phyloP scores from a whole-genome alignment of 768 basidiomycete species.

The Xerocomus potaroensis region DNA sequence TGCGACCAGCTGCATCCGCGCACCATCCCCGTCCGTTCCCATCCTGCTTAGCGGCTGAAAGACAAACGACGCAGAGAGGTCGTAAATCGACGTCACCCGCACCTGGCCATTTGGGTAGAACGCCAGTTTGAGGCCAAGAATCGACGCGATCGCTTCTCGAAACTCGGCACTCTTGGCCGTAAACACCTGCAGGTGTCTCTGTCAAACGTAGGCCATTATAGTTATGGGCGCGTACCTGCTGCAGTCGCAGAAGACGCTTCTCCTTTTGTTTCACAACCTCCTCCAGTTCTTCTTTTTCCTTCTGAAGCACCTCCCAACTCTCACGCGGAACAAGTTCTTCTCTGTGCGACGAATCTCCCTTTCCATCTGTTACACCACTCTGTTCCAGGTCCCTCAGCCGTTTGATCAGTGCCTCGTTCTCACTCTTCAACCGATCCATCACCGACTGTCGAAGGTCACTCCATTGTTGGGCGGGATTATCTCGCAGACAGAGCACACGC shows the following conservation, averaged over 20 bases:
- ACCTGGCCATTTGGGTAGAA: constrained; percentile 92
- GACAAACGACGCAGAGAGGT: constrained; percentile 81
- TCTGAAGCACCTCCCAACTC: constrained; percentile 69
- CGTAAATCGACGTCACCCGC: constrained; percentile 86
- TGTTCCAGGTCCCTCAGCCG: constrained; percentile 60
- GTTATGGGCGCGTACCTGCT: constrained; percentile 51
- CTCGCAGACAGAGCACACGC: constrained; percentile 62
- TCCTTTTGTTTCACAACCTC: constrained; percentile 70
- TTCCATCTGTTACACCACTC: constrained; percentile 24
- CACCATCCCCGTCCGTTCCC: constrained; percentile 36
- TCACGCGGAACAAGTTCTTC: constrained; percentile 61
- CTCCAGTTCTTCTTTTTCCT: constrained; percentile 67
- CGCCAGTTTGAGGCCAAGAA: constrained; percentile 87
- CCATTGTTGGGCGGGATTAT: constrained; percentile 85
- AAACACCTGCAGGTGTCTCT: constrained; percentile 56
- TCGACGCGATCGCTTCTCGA: constrained; percentile 82
- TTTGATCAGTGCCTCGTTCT: constrained; percentile 80
- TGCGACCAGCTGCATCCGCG: constrained; percentile 68
- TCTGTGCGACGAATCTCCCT: constrained; percentile 14
- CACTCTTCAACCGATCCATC: constrained; percentile 70
- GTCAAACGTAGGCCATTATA: too few relatives aligned
- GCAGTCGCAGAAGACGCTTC: constrained; percentile 71
- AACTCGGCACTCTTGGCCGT: constrained; percentile 84
- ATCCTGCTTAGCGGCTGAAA: constrained; percentile 59
- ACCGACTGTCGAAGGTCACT: constrained; percentile 68